Evolutionary conservation across 495 filamentous ascomycete genomes (phyloP).

Genomic region (Aspergillus bridgeri): DNA sequence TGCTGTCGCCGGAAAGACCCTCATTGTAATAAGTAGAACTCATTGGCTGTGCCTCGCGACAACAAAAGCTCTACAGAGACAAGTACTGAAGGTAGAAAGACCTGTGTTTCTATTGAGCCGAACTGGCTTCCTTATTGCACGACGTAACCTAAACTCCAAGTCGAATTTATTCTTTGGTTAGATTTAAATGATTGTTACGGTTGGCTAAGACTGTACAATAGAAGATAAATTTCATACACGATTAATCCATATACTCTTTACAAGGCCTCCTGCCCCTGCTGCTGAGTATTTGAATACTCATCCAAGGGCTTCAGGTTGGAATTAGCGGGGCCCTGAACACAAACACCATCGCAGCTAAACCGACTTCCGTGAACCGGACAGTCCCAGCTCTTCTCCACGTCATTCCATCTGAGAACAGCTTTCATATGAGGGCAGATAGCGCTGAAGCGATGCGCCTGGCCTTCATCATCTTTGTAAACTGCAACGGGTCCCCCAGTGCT

Average conservation of each 20-base stretch:
- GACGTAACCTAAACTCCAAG: too few relatives aligned
- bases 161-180: too few relatives aligned
- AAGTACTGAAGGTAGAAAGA: too few relatives aligned
- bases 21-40: too few relatives aligned
- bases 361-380: slow-evolving; percentile 51
- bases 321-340: slow-evolving; percentile 50
- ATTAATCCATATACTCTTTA: not conserved
- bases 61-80: too few relatives aligned
- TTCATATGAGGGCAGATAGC: slow-evolving; percentile 56
- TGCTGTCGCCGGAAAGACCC: too few relatives aligned
- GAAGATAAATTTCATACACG: too few relatives aligned
- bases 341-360: slow-evolving; percentile 50
- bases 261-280: not conserved
- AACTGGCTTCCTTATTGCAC: too few relatives aligned
- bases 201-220: too few relatives aligned
- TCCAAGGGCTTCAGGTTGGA: slow-evolving; percentile 22
- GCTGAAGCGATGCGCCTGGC: slow-evolving; percentile 45
- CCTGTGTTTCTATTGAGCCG: too few relatives aligned
- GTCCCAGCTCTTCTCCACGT: slow-evolving; percentile 53
- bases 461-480: slow-evolving; percentile 55
- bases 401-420: slow-evolving; percentile 56
- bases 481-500: slow-evolving; percentile 43
- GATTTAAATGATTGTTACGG: too few relatives aligned
- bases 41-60: too few relatives aligned
- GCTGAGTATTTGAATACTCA: slow-evolving; percentile 1